A percentile compares a stretch with the other conserved stretches of the same genome.
phyloP scores from a whole-genome alignment of 768 basidiomycete genomes.

The Tricholoma hemisulphureum region DNA sequence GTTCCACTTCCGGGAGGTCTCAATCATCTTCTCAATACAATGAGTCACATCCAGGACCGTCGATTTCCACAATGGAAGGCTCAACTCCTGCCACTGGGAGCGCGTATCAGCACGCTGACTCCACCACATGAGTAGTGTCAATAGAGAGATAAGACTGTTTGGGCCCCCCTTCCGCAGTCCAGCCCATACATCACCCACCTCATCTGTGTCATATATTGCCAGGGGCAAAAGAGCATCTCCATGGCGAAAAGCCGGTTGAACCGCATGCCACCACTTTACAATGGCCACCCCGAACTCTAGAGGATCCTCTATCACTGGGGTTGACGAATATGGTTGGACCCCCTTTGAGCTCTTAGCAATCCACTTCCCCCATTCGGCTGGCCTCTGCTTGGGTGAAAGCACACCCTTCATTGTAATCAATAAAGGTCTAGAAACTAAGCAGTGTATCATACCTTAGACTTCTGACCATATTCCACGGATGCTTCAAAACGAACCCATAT shows the following conservation, averaged over 20 bases:
- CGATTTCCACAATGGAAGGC: not conserved
- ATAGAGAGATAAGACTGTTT: constrained; percentile 4
- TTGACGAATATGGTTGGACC: constrained; percentile 4
- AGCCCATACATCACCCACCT: constrained; percentile 3
- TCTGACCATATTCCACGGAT: not conserved
- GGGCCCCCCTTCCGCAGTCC: constrained; percentile 6
- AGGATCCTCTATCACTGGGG: constrained; percentile 7
- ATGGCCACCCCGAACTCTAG: constrained; percentile 13
- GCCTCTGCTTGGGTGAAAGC: not conserved
- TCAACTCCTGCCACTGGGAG: constrained; percentile 3
- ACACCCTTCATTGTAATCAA: not conserved
- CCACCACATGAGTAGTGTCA: constrained; percentile 12
- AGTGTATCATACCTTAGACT: not conserved
- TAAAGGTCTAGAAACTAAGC: not conserved
- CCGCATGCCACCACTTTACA: constrained; percentile 14
- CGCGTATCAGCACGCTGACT: not conserved
- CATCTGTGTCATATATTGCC: not conserved
- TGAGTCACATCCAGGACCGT: constrained; percentile 3
- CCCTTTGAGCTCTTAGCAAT: constrained; percentile 2
- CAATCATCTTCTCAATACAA: constrained; percentile 2
- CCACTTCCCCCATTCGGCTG: constrained; percentile 18
- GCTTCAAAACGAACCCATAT: constrained; percentile 6
- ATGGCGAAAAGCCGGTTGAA: constrained; percentile 10
- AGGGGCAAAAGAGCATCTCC: not conserved
- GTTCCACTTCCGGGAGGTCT: not conserved